Evolutionary conservation across 2,329 filamentous ascomycete genomes (phyloP).

Genomic region (Fusarium tjaetaba): DNA sequence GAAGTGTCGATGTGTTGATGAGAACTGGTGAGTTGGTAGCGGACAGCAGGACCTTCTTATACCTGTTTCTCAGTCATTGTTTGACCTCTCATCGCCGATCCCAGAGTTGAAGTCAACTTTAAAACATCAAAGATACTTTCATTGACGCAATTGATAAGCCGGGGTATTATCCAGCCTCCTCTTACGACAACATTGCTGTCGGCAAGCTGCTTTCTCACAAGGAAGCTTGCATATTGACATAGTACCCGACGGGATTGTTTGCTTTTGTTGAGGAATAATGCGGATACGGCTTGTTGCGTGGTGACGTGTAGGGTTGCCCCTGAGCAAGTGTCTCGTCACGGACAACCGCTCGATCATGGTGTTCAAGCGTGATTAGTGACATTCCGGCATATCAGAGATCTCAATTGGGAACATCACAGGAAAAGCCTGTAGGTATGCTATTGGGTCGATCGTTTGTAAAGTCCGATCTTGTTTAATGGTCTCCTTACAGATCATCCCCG

Average conservation of each 20-base stretch:
- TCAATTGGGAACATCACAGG: neutral
- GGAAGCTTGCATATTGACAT: constrained; percentile 1
- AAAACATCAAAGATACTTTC: constrained; percentile 1
- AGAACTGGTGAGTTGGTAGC: neutral
- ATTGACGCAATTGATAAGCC: constrained; percentile 38
- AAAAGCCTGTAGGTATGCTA: neutral
- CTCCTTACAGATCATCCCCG: neutral
- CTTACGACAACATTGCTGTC: neutral
- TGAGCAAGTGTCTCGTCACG: neutral
- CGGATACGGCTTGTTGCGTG: neutral
- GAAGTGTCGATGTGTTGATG: neutral
- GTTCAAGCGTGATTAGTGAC: neutral
- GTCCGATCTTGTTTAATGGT: neutral
- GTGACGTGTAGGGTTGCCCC: constrained; percentile 14
- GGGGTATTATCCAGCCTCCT: neutral
- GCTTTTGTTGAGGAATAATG: neutral
- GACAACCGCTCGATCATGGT: neutral
- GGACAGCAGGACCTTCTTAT: constrained; percentile 27
- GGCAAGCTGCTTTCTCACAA: neutral
- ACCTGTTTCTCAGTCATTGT: neutral
- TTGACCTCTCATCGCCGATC: constrained; percentile 1
- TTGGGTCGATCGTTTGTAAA: constrained; percentile 2
- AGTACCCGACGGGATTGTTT: neutral
- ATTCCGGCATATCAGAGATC: neutral
- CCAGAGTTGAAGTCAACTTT: neutral